phyloP scores from a whole-genome alignment of 2,329 filamentous ascomycete genomes.

The Aspergillaceae sp. region DNA sequence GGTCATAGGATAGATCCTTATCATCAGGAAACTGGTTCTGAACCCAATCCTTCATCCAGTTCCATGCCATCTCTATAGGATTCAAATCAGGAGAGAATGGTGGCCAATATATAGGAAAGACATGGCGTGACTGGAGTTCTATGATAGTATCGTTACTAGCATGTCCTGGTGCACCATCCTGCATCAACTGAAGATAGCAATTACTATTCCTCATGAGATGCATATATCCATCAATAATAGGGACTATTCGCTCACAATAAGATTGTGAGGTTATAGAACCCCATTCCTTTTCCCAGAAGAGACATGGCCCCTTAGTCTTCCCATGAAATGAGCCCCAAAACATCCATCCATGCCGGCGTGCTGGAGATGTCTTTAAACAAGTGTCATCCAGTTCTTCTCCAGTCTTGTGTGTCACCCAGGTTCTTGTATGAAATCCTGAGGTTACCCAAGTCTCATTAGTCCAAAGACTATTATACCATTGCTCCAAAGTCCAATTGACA shows the following conservation, averaged over 20 bases:
- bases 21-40: neutral
- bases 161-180: neutral
- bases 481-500: constrained; percentile 4
- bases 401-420: constrained; percentile 5
- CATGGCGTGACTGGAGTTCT: neutral
- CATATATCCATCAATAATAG: constrained; percentile 1
- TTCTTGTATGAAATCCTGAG: constrained; percentile 6
- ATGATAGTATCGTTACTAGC: neutral
- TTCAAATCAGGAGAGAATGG: constrained; percentile 7
- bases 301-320: neutral
- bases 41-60: constrained; percentile 7
- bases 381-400: constrained; percentile 7
- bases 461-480: constrained; percentile 5
- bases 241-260: neutral
- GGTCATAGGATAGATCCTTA: constrained; percentile 3
- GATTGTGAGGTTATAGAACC: neutral
- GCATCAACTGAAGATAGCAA: neutral
- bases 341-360: constrained; percentile 2
- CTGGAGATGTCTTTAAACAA: constrained; percentile 2
- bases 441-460: constrained; percentile 7
- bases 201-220: neutral
- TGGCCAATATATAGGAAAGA: constrained; percentile 1
- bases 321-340: constrained; percentile 3
- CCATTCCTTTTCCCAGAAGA: constrained; percentile 4
- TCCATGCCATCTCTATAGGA: constrained; percentile 5